Base-by-base conservation (phyloP, 2,329 filamentous ascomycete species). In the Aspergillus pseudoviridinutans region DNA sequence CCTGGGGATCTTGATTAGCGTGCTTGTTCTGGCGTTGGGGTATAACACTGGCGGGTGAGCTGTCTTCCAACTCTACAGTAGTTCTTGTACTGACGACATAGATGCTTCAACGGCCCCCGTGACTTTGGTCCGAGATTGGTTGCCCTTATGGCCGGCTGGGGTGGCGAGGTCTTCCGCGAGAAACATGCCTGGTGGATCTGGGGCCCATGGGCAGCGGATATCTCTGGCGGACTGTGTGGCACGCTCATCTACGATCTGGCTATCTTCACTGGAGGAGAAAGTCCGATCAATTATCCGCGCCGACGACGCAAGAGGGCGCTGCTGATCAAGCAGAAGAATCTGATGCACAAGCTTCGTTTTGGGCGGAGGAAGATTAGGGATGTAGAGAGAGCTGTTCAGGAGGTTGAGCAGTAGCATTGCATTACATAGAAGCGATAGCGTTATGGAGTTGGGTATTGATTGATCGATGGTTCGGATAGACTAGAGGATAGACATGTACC, bases 211-310 rank as follows among this genome's bases (percentile, higher is more conserved):
- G 55, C 63, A 1, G 73, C 71, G 1, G 64, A 68, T 29, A 70
- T 75, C 42, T 62, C 60, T 6, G 72, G 74, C 0, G 70, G 62
- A 0, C 51, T 76, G 3, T 64, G 65, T 29, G 73, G 73, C 0
- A 71, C 67, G 0, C 59, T 66, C 7, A 12, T 75, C 1, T 76
- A 76, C 46, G 72, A 76, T 54, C 52, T 69, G 14, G 61, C 69
- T 9, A 74, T 76, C 10, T 76, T 76, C 51, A 72, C 65, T n/a
- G 74, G 74, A 12, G 71, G 69, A 3, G 74, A 76, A 57, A 70
- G 66, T 52, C 73, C 71, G 1, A 58, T 75, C n/a, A 75, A 75
- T 47, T 75, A 82, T 70, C 74, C 77, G 3, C 77, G 78, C 0
- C 66, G 66, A 29, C 69, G 74, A 51, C 70, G 72, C 4, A 71